Evolutionary conservation across 306 rosid species (phyloP).

Genomic region (Abrus precatorius): DNA sequence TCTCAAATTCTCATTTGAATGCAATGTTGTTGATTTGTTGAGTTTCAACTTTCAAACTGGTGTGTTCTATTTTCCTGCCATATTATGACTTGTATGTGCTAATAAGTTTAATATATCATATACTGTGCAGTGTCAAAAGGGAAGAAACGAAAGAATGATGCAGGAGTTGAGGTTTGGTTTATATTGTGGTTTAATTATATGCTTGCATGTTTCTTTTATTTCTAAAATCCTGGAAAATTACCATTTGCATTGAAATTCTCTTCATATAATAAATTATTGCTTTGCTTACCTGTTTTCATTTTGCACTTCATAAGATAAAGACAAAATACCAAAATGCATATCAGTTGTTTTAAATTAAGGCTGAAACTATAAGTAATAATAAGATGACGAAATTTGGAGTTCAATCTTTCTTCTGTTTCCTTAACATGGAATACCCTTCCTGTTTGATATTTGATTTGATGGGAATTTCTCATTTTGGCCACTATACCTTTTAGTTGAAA

Average conservation of each 20-base stretch:
- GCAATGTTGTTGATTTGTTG: constrained; percentile 34
- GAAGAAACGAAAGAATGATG: constrained; percentile 86
- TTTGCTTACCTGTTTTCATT: constrained; percentile 32
- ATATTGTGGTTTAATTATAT: constrained; percentile 41
- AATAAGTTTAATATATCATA: constrained; percentile 41
- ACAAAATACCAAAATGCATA: constrained; percentile 15
- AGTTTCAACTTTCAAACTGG: background rate
- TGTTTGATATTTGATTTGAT: constrained; percentile 35
- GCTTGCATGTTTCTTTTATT: constrained; percentile 8
- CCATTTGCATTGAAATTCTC: constrained; percentile 11
- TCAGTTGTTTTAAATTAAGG: constrained; percentile 8
- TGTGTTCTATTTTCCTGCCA: constrained; percentile 25
- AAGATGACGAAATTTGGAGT: constrained; percentile 30
- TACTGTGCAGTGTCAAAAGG: constrained; percentile 75
- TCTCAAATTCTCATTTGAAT: constrained; percentile 37
- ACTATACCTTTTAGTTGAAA: constrained; percentile 10
- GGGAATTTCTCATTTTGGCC: constrained; percentile 14
- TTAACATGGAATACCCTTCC: constrained; percentile 12
- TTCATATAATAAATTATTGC: constrained; percentile 19
- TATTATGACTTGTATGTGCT: constrained; percentile 15
- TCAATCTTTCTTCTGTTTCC: constrained; percentile 18
- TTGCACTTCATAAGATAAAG: constrained; percentile 28
- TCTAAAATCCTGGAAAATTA: constrained; percentile 4
- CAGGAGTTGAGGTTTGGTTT: constrained; percentile 77
- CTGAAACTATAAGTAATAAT: constrained; percentile 15